phyloP scores from a whole-genome alignment of 2,329 filamentous ascomycete species.

The Sarocladium oryzae region DNA sequence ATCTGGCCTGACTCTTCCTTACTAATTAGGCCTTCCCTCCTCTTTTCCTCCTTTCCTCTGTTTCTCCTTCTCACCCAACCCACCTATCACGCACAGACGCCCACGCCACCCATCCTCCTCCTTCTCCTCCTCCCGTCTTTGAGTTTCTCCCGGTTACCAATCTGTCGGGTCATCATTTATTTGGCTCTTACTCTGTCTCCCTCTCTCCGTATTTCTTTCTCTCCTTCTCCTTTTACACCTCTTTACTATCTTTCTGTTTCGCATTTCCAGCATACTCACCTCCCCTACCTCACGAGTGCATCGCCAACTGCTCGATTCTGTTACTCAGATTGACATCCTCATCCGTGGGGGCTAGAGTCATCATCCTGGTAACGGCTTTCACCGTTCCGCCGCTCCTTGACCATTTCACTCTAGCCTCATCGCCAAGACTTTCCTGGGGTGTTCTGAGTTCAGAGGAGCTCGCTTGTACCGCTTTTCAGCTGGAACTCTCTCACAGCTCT shows the following conservation, averaged over 20 bases:
- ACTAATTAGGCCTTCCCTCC: background rate
- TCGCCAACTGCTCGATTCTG: too few species aligned
- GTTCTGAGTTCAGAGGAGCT: too few species aligned
- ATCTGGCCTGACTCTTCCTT: too few species aligned
- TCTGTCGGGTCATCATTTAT: conserved; percentile 1
- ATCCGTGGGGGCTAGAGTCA: too few species aligned
- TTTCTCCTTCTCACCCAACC: background rate
- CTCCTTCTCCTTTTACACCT: background rate
- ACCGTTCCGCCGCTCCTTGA: background rate
- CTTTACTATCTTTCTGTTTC: background rate
- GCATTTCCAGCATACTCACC: background rate
- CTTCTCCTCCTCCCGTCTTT: background rate
- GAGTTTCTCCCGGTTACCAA: conserved; percentile 6
- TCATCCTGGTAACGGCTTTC: background rate
- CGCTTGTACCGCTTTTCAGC: background rate
- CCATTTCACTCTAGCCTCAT: background rate
- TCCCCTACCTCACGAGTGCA: background rate
- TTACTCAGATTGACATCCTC: too few species aligned
- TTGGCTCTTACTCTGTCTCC: background rate
- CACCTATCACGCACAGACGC: background rate
- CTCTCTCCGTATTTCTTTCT: background rate
- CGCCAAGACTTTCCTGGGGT: background rate
- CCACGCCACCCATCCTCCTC: background rate
- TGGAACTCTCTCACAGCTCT: too few species aligned
- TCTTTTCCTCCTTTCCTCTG: background rate